A percentile compares a stretch with the other conserved stretches of the same genome.
Evolutionary conservation across 371 early-diverging fungal species (phyloP).

Genomic region (Conidiobolus incongruus): DNA sequence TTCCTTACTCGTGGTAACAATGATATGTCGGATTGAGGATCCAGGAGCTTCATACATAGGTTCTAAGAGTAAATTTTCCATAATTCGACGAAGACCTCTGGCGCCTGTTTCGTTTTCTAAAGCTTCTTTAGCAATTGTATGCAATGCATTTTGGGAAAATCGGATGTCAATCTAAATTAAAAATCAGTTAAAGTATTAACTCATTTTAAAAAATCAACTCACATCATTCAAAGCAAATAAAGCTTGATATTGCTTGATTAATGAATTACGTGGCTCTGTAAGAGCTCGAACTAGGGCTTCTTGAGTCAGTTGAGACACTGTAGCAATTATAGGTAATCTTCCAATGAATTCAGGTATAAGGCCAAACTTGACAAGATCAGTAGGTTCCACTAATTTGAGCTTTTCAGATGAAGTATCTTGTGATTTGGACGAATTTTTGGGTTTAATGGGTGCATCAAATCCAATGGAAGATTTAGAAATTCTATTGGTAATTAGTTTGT

Average conservation of each 20-base stretch:
- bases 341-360: slow-evolving; percentile 84
- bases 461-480: slow-evolving; percentile 60
- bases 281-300: slow-evolving; percentile 52
- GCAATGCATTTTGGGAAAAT: slow-evolving; percentile 46
- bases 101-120: slow-evolving; percentile 73
- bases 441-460: slow-evolving; percentile 32
- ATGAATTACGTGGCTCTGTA: slow-evolving; percentile 64
- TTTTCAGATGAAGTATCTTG: slow-evolving; percentile 7
- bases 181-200: neutral
- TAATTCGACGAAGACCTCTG: slow-evolving; percentile 63
- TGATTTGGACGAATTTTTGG: slow-evolving; percentile 4
- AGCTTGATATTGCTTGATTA: slow-evolving; percentile 60
- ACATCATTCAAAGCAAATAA: slow-evolving; percentile 44
- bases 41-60: slow-evolving; percentile 68
- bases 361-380: slow-evolving; percentile 69
- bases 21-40: slow-evolving; percentile 37
- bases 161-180: slow-evolving; percentile 19
- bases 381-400: slow-evolving; percentile 42
- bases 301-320: slow-evolving; percentile 38
- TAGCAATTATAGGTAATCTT: slow-evolving; percentile 68
- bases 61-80: slow-evolving; percentile 53
- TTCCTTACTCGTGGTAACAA: slow-evolving; percentile 40
- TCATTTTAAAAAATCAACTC: neutral
- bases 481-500: slow-evolving; percentile 54
- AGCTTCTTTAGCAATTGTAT: slow-evolving; percentile 44